Conservation (phyloP, 768 basidiomycete species). For the Amyloporia xantha region DNA sequence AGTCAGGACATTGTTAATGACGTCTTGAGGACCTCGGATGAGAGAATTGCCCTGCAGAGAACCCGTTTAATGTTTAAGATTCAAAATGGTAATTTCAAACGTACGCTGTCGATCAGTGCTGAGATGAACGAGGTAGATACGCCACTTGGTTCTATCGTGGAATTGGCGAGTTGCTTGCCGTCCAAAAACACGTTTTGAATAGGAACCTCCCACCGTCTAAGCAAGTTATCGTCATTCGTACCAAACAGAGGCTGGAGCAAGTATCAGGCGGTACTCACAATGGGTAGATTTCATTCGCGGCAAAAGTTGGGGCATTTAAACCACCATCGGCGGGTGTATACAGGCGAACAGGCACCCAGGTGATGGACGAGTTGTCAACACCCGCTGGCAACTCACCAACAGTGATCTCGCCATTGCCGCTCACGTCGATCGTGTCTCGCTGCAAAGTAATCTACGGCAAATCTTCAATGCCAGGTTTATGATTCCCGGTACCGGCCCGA, state of each 20-base stretch:
- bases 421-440: constrained; percentile 58
- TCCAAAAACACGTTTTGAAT: constrained; percentile 71
- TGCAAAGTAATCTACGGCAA: constrained; percentile 47
- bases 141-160: constrained; percentile 38
- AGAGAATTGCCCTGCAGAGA: constrained; percentile 66
- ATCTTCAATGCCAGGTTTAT: background rate
- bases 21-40: constrained; percentile 65
- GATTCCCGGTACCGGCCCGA: too few species aligned
- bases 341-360: constrained; percentile 58
- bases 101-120: constrained; percentile 67
- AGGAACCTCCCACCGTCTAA: constrained; percentile 55
- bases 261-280: too few species aligned
- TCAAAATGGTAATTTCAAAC: constrained; percentile 12
- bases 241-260: too few species aligned
- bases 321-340: constrained; percentile 52
- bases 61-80: background rate
- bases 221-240: too few species aligned
- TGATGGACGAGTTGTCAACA: constrained; percentile 44
- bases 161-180: constrained; percentile 50
- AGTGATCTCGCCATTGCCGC: constrained; percentile 62
- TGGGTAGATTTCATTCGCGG: constrained; percentile 50
- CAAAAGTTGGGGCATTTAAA: constrained; percentile 47
- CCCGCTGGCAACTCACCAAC: constrained; percentile 59
- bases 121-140: constrained; percentile 40
- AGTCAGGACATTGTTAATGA: constrained; percentile 41